phyloP scores from a whole-genome alignment of 345 rosid genomes.

The Aquilaria malaccensis region DNA sequence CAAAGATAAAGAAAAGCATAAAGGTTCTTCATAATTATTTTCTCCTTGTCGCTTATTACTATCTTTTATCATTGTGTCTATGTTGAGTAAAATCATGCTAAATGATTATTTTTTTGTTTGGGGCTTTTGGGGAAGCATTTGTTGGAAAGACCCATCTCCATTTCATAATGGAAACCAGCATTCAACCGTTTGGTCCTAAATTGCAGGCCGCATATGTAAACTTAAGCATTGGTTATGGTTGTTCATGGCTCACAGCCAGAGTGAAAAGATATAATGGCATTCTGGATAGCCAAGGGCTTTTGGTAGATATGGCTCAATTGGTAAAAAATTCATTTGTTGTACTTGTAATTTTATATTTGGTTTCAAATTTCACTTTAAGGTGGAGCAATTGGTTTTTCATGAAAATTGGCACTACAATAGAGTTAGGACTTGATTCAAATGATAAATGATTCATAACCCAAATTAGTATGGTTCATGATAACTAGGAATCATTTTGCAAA shows the following conservation, averaged over 20 bases:
- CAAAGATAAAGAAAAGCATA: conserved; percentile 23
- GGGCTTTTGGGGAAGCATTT: conserved; percentile 10
- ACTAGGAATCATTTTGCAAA: too few relatives aligned
- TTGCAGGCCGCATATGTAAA: conserved; percentile 25
- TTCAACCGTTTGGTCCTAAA: conserved; percentile 36
- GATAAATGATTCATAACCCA: too few relatives aligned
- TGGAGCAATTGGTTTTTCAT: too few relatives aligned
- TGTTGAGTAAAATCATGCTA: neutral
- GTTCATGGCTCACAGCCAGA: conserved; percentile 25
- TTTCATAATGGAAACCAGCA: conserved; percentile 25
- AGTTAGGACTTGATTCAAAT: too few relatives aligned
- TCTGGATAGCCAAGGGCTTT: conserved; percentile 18
- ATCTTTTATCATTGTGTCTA: neutral
- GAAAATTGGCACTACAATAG: too few relatives aligned
- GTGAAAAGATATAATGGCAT: conserved; percentile 15
- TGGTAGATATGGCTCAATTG: conserved; percentile 12
- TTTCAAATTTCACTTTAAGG: too few relatives aligned
- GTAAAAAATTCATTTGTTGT: too few relatives aligned
- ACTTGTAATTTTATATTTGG: too few relatives aligned
- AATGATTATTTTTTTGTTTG: neutral
- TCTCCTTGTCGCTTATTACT: neutral
- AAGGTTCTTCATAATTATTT: conserved; percentile 14
- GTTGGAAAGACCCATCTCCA: conserved; percentile 34
- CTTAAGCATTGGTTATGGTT: conserved; percentile 1
- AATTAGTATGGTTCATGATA: too few relatives aligned